Conservation (phyloP, 495 filamentous ascomycete species). For the Cercophora samala region DNA sequence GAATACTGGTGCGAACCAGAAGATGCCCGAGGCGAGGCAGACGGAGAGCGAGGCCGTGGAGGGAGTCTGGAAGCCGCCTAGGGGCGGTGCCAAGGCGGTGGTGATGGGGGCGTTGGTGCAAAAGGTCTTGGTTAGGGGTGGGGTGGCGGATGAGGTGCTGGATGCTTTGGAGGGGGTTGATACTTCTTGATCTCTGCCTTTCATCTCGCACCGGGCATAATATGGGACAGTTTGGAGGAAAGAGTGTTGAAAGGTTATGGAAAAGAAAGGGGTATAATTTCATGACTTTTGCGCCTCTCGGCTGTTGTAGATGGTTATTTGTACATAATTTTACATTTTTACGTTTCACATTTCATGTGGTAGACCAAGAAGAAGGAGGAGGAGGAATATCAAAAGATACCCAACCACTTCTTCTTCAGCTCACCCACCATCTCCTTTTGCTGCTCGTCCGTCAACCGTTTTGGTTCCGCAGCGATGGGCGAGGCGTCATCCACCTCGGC, state of each 20-base stretch:
- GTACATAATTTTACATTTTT: conserved; percentile 9
- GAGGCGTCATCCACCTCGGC: conserved; percentile 3
- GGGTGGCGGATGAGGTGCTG: conserved; percentile 81
- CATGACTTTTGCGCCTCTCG: not conserved
- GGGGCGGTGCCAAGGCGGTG: conserved; percentile 69
- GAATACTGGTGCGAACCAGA: conserved; percentile 35
- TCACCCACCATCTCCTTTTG: conserved; percentile 13
- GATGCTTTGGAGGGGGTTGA: conserved; percentile 67
- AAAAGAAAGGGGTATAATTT: not conserved
- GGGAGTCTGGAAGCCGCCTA: conserved; percentile 74
- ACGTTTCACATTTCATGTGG: not conserved
- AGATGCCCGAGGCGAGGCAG: conserved; percentile 41
- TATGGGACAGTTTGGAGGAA: not conserved
- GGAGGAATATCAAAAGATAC: conserved; percentile 39
- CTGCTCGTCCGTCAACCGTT: conserved; percentile 18
- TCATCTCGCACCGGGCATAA: no score
- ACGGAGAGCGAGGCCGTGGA: conserved; percentile 56
- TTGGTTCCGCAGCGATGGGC: conserved; percentile 1
- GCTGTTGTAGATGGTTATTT: not conserved
- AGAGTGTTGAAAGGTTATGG: not conserved
- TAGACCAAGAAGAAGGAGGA: not conserved
- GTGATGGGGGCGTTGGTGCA: conserved; percentile 64
- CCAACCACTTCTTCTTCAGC: conserved; percentile 40
- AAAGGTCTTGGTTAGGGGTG: conserved; percentile 63
- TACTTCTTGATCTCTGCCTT: conserved; percentile 26